These are phyloP conservation scores for Fusarium aywerte DNA, from an alignment of 2,329 filamentous ascomycete species.

Conservation along the genomic window DNA sequence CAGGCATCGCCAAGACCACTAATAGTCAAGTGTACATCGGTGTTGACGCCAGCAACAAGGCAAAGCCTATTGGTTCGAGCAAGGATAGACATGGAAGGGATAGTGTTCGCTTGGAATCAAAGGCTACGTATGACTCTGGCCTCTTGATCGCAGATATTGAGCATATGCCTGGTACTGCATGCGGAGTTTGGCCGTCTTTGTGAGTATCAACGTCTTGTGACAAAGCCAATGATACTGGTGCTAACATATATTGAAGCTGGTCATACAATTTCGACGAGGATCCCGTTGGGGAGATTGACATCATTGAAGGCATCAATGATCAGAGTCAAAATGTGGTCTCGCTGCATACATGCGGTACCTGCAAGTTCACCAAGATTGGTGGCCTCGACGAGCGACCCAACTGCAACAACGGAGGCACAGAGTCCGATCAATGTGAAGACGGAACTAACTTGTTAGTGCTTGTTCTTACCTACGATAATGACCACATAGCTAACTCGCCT, in stretches of 20 bases:
- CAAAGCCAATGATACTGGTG: accelerated
- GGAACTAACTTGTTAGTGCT: slow-evolving; percentile 21
- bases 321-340: slow-evolving; percentile 67
- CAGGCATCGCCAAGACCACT: slow-evolving; percentile 43
- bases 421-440: slow-evolving; percentile 33
- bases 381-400: slow-evolving; percentile 51
- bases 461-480: accelerated
- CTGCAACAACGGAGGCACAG: slow-evolving; percentile 60
- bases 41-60: slow-evolving; percentile 6
- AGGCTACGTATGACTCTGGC: slow-evolving; percentile 68
- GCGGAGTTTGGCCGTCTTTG: slow-evolving; percentile 39
- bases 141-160: slow-evolving; percentile 66
- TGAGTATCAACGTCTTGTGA: neutral
- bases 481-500: neutral
- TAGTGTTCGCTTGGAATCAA: slow-evolving; percentile 74
- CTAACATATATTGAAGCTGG: neutral
- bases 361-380: slow-evolving; percentile 57
- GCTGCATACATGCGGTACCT: slow-evolving; percentile 68
- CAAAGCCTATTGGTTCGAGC: slow-evolving; percentile 23
- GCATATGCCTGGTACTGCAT: slow-evolving; percentile 35
- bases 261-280: slow-evolving; percentile 27
- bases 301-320: slow-evolving; percentile 76
- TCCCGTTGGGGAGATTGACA: slow-evolving; percentile 72
- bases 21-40: slow-evolving; percentile 10
- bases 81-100: slow-evolving; percentile 51